These are phyloP conservation scores for Aspergillus incahuasiensis DNA, from an alignment of 495 filamentous ascomycete genomes.

Conservation along the genomic window DNA sequence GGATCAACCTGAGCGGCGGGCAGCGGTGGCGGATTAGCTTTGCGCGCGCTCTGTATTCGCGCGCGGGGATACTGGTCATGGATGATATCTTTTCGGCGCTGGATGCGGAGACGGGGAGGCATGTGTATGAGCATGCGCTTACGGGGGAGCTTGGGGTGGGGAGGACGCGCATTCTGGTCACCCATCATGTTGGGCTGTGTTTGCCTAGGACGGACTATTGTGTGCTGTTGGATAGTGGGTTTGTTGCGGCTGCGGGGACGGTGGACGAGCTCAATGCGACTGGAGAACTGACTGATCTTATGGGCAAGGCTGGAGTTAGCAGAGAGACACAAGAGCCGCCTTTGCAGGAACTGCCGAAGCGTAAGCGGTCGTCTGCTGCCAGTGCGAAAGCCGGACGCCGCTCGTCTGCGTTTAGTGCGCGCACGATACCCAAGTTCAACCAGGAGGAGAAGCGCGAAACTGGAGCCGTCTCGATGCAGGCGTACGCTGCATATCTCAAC, in stretches of 20 bases:
- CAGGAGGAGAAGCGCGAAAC: slow-evolving; percentile 63
- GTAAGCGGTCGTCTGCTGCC: slow-evolving; percentile 14
- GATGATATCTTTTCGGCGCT: slow-evolving; percentile 74
- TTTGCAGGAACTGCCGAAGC: not conserved
- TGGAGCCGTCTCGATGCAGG: slow-evolving; percentile 54
- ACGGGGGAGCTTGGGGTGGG: slow-evolving; percentile 61
- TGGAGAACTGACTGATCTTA: slow-evolving; percentile 54
- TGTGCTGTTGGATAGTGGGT: slow-evolving; percentile 62
- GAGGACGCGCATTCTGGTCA: slow-evolving; percentile 70
- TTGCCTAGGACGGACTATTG: slow-evolving; percentile 64
- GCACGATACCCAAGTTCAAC: slow-evolving; percentile 56
- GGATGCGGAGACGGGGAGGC: slow-evolving; percentile 65
- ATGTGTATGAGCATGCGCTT: slow-evolving; percentile 68
- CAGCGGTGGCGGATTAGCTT: slow-evolving; percentile 76
- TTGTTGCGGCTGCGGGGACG: slow-evolving; percentile 54
- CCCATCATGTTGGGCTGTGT: slow-evolving; percentile 71
- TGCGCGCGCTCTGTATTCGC: slow-evolving; percentile 71
- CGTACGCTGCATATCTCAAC: slow-evolving; percentile 61
- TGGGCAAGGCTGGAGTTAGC: slow-evolving; percentile 47
- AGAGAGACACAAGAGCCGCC: slow-evolving; percentile 21
- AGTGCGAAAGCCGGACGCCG: slow-evolving; percentile 7
- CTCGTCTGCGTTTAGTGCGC: slow-evolving; percentile 6
- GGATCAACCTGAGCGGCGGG: slow-evolving; percentile 74
- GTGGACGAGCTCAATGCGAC: slow-evolving; percentile 35
- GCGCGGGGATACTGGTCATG: slow-evolving; percentile 68